Base-by-base conservation (phyloP, 2,329 filamentous ascomycete genomes). In the Helotiales sp. region DNA sequence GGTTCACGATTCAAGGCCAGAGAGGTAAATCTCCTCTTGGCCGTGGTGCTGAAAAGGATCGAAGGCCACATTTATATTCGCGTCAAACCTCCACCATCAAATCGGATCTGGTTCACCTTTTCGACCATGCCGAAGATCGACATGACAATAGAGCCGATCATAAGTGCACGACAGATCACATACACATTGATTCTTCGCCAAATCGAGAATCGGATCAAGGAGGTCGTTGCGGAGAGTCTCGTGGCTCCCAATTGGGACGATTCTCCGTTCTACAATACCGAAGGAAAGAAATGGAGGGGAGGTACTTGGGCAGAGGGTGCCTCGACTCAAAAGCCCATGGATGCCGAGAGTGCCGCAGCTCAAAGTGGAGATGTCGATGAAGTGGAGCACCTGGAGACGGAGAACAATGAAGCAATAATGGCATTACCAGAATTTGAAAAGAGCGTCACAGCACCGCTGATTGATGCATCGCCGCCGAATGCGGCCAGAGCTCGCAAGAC, bases 171-270 rank as follows among this genome's bases (percentile, higher is more conserved):
- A 57, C 93, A 98, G 71, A 96, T 99, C 63, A 98, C 95, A 0
- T 98, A 96, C 73, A 90, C 88, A 1, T 83, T 96, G 58, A 95
- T 99, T 55, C 81, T 98, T 12, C 86, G 92, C 50, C 91, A 96
- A 60, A 98, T 99, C 58, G 95, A 99, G 74, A 96, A 90, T 69
- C 84, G 92, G 50, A 97, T 99, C 71, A 90, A 96, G 69, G 93
- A 97, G 73, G 92, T 97, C 8, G 82, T 99, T 59, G 90, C 89
- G 9, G 95, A 99, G 75, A 96, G 92, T 1, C 73, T 98, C 19
- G 95, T 99, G 2, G 79, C 88, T 55, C 95, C 95, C 0, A 96
- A 96, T 70, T 99, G 95, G 93, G 95, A 99, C 64, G 95, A 99
- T 71, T 82, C 91, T 24, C 92, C 95, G 0, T 98, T 99, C 73